phyloP scores from a whole-genome alignment of 108 stramenopile species.

The Pinguiococcus pyrenoidosus region DNA sequence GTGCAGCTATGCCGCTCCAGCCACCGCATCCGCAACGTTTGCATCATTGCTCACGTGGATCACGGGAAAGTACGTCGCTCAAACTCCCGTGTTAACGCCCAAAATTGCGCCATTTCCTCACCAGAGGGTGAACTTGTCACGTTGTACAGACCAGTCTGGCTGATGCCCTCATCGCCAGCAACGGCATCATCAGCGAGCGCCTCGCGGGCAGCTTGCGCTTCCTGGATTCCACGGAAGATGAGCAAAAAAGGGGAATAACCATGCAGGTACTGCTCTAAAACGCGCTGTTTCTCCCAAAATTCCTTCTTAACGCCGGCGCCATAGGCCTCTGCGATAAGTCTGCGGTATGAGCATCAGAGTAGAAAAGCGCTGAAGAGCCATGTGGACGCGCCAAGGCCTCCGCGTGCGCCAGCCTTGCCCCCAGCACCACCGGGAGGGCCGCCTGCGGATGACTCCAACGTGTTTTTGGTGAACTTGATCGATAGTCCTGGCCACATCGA shows the following conservation, averaged over 20 bases:
- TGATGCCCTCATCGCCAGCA: constrained; percentile 41
- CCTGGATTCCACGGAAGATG: constrained; percentile 64
- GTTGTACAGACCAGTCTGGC: constrained; percentile 21
- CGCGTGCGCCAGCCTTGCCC: not conserved
- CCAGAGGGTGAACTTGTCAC: not conserved
- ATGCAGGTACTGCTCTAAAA: constrained; percentile 45
- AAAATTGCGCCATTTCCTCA: not conserved
- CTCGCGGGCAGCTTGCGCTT: constrained; percentile 45
- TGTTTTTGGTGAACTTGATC: constrained; percentile 63
- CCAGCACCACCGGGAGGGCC: not conserved
- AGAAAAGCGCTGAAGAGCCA: not conserved
- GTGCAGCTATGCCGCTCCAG: no score
- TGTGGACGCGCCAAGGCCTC: not conserved
- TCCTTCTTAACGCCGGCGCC: no score
- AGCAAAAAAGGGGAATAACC: constrained; percentile 88
- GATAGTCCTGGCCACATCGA: constrained; percentile 98
- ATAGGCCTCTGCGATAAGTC: not conserved
- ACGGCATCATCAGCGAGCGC: constrained; percentile 44
- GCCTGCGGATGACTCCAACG: not conserved
- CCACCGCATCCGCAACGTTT: constrained; percentile 39
- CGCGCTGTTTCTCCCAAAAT: not conserved
- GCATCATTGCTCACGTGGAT: constrained; percentile 50
- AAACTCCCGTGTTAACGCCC: not conserved
- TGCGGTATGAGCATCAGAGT: not conserved
- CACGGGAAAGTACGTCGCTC: constrained; percentile 41